Conservation (phyloP, 805 yeast species). For the Barnettozyma sucrosica region DNA sequence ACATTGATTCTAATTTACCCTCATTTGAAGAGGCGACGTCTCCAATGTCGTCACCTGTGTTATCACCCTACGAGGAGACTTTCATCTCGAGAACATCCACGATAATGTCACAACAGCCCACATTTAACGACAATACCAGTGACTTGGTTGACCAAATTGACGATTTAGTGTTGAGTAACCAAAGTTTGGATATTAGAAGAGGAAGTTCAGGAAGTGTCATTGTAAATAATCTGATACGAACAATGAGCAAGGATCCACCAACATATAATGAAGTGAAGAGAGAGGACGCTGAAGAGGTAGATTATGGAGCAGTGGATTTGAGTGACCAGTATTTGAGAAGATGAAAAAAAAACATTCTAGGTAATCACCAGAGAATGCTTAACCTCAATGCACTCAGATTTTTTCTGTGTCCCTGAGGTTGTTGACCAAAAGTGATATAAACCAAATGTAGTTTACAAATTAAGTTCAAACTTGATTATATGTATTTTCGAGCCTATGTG, state of each 20-base stretch:
- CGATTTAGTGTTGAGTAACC: slow-evolving; percentile 3
- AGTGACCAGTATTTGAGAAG: slow-evolving; percentile 16
- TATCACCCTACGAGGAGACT: slow-evolving; percentile 18
- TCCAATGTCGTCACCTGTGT: slow-evolving; percentile 19
- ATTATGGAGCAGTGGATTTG: slow-evolving; percentile 15
- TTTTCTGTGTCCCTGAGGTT: too few relatives aligned
- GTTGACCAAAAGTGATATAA: too few relatives aligned
- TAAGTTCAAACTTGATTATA: neutral
- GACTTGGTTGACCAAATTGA: slow-evolving; percentile 15
- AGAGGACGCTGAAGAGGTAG: slow-evolving; percentile 2
- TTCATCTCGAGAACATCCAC: slow-evolving; percentile 21
- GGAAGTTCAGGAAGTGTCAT: slow-evolving; percentile 6
- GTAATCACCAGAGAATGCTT: too few relatives aligned
- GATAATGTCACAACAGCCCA: slow-evolving; percentile 1
- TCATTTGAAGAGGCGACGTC: slow-evolving; percentile 63
- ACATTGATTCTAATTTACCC: slow-evolving; percentile 37
- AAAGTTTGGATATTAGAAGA: slow-evolving; percentile 3
- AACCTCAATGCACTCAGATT: neutral
- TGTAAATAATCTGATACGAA: slow-evolving; percentile 2
- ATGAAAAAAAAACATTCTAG: too few relatives aligned
- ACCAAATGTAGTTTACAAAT: neutral
- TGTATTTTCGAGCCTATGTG: neutral
- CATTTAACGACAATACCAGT: slow-evolving; percentile 17
- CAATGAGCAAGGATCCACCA: slow-evolving; percentile 27
- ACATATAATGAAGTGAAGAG: slow-evolving; percentile 25